Evolutionary conservation across 1,284 basidiomycete genomes (phyloP).

Genomic region (Rhizoctonia solani): DNA sequence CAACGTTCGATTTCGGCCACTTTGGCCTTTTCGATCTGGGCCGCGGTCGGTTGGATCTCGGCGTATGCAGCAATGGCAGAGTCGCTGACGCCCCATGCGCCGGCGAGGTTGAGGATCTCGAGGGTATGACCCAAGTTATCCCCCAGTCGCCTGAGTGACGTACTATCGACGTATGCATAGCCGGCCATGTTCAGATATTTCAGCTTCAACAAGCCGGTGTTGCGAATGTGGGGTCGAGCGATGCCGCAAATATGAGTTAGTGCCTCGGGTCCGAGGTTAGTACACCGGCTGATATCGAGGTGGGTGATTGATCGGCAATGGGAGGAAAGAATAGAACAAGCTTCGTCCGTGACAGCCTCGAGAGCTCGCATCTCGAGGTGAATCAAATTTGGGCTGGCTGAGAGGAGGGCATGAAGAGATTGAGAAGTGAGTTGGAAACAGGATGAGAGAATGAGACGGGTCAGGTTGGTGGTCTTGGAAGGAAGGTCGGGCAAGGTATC

Average conservation of each 20-base stretch:
- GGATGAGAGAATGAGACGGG: conserved; percentile 72
- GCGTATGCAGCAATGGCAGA: conserved; percentile 32
- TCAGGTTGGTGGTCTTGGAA: conserved; percentile 57
- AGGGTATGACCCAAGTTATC: conserved; percentile 6
- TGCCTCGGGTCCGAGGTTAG: conserved; percentile 67
- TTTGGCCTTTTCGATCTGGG: conserved; percentile 4
- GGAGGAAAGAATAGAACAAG: conserved; percentile 65
- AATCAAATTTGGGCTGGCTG: conserved; percentile 65
- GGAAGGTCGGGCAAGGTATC: conserved; percentile 6
- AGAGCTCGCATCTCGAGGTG: conserved; percentile 70
- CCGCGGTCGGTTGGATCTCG: not conserved
- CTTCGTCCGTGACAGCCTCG: conserved; percentile 67
- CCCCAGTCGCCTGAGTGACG: conserved; percentile 14
- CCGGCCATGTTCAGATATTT: conserved; percentile 40
- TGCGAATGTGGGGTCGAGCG: not conserved
- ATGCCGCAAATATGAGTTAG: conserved; percentile 41
- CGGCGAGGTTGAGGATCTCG: conserved; percentile 14
- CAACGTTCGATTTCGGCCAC: not conserved
- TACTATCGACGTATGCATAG: not conserved
- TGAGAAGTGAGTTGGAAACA: conserved; percentile 67
- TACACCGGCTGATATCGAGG: conserved; percentile 77
- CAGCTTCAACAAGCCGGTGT: conserved; percentile 42
- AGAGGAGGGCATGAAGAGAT: conserved; percentile 71
- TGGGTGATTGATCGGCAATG: conserved; percentile 59
- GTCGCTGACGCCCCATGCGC: conserved; percentile 12